Evolutionary conservation across 352 stramenopile species (phyloP), one percentile per base, ranked within the genome.

Genomic region (Globisporangium yorkense): DNA sequence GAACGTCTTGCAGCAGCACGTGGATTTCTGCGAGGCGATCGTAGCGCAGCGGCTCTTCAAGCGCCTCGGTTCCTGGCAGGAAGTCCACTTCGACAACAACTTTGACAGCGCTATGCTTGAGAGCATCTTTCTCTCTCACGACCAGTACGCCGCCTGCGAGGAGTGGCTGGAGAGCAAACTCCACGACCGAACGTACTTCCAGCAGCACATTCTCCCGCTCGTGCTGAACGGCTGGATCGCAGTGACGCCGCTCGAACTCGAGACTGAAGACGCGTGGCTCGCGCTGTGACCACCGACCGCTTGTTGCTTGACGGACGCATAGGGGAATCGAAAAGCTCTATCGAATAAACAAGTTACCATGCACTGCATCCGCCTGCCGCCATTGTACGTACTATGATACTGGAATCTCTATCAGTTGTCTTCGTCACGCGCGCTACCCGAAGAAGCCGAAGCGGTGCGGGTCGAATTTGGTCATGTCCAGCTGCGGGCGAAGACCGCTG

Each of bases 381-480:
- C 7, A 41, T 4, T 5, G 35, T 41, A 41, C 35, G 8, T 48
- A 43, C 47, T 61, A 61, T 61, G 55, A 53, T 61, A 61, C 55
- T 48, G 44, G 44, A 29, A n/a, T 54, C 8, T 24, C 20, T 54
- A 16, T 45, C 43, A 21, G 24, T 49, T n/a, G 20, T 49, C n/a
- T 29, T 21, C n/a, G n/a, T 27, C 15, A 24, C n/a, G 31, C 44
- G 20, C 2, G 21, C 72, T 54, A 88, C 47, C 75, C 72, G 61
- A 88, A 89, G 67, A 88, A 82, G 56, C 80, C 71, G 63, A 92
- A 89, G 49, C 85, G 80, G 52, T 89, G 77, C 47, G 83, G 83
- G 55, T 81, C 75, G 59, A 91, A 94, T 61, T 91, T 93, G 66
- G 56, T 72, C 68, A 89, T 88, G 61, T 94, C 84, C 15, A 94